Evolutionary conservation across 768 basidiomycete species (phyloP), one percentile per base, ranked within the genome.

Genomic region (Boletus pseudo-olivaceus): DNA sequence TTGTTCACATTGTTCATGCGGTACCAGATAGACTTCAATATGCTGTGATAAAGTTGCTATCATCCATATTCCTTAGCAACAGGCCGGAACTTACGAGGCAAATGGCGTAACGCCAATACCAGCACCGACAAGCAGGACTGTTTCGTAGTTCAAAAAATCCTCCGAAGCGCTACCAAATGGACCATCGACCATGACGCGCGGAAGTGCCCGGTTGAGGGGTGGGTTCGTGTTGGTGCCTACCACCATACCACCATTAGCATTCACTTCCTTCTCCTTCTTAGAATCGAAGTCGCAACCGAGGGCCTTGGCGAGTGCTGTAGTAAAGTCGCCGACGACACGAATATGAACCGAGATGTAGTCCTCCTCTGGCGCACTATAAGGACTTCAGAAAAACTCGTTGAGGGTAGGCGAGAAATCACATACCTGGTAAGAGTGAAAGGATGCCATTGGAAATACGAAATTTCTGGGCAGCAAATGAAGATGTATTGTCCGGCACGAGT

Each of bases 81-180:
- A 15, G 33, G 40, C 12, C 0, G 20, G 45, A 55, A 68, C 91
- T 78, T 66, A 95, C 87, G 90, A 92, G 49, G 95, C 93, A 63
- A 98, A 97, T 3, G 95, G 95, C 0, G 95, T 97, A 34, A 97
- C 93, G 62, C 95, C 95, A 57, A 98, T 98, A 72, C 95, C 96
- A 52, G 90, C 93, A 60, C 93, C 94, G 44, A 95, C 90, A 37
- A 97, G 82, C 32, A 96, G 73, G 34, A 94, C 80, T 1, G 91
- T 89, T 73, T 97, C 93, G 60, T 83, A 94, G 51, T 92, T 93
- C 67, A 90, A 76, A 67, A 90, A 95, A 67, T 95, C 93, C 69
- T 98, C 95, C 39, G 84, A 87, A 9, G 95, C 93, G 56, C 83
- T 87, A 14, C 95, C 95, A 67, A 97, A 98, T 5, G 95, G 95